Conservation (phyloP, 1,284 basidiomycete species). For the Pseudozyma hubeiensis region DNA sequence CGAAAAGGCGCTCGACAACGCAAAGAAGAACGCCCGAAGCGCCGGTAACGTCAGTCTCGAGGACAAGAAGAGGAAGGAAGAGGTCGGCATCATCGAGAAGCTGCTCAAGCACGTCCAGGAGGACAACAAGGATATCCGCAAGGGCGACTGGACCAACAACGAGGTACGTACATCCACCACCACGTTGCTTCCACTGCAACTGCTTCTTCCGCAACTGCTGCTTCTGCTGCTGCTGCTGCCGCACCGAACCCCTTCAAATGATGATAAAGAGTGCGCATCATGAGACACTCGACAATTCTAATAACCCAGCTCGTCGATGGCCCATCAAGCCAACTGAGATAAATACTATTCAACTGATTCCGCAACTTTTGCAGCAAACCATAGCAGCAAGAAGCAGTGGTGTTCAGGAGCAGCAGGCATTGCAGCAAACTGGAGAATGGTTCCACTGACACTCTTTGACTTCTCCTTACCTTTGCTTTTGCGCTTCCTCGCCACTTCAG, state of each 20-base stretch:
- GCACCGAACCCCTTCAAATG: constrained; percentile 65
- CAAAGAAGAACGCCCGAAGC: constrained; percentile 59
- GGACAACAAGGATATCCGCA: constrained; percentile 91
- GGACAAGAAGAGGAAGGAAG: constrained; percentile 96
- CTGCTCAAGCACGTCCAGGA: constrained; percentile 82
- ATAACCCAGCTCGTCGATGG: constrained; percentile 78
- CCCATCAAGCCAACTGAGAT: constrained; percentile 72
- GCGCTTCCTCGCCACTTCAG: constrained; percentile 71
- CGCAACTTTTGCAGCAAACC: not conserved
- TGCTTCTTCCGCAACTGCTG: not conserved
- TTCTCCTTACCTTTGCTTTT: not conserved
- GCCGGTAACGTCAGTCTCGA: constrained; percentile 82
- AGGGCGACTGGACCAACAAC: constrained; percentile 94
- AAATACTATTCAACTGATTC: constrained; percentile 56
- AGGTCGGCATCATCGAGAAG: constrained; percentile 86
- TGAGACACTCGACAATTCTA: constrained; percentile 73
- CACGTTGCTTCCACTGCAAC: no score
- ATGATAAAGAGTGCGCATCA: constrained; percentile 79
- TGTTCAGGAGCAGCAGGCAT: no score
- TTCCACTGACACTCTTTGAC: not conserved
- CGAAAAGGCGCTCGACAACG: constrained; percentile 84
- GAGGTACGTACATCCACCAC: constrained; percentile 78
- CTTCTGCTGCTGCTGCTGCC: constrained; percentile 6
- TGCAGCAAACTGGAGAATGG: not conserved
- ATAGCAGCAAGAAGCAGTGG: constrained; percentile 4